These are phyloP conservation scores for Prinsepia uniflora DNA, from an alignment of 306 rosid genomes.

Conservation along the genomic window DNA sequence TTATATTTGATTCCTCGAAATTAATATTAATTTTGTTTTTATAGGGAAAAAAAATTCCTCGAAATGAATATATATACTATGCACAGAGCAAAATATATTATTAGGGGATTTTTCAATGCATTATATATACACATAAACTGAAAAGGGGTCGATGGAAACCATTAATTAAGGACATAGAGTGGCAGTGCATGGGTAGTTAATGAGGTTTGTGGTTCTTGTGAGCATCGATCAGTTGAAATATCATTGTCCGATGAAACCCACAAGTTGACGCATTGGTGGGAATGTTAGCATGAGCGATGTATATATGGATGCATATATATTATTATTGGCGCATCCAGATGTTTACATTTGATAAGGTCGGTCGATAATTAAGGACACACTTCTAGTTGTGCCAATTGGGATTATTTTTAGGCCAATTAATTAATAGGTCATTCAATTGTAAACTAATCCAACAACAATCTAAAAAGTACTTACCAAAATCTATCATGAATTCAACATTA, in stretches of 20 bases:
- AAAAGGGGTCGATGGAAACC: background rate
- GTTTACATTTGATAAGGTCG: background rate
- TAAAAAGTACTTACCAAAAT: too few relatives aligned
- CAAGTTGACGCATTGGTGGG: background rate
- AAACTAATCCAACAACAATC: too few relatives aligned
- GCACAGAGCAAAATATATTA: too few relatives aligned
- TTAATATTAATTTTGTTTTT: too few relatives aligned
- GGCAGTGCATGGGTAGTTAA: background rate
- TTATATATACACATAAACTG: too few relatives aligned
- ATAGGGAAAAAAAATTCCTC: too few relatives aligned
- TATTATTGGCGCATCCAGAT: background rate
- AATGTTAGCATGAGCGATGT: background rate
- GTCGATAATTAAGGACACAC: constrained; percentile 1
- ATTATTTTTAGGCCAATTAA: too few relatives aligned
- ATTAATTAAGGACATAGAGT: background rate
- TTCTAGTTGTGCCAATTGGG: background rate
- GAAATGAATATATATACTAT: too few relatives aligned
- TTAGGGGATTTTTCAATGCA: background rate
- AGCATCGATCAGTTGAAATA: constrained; percentile 6
- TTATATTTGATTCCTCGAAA: background rate
- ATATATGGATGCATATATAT: background rate
- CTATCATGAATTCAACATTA: too few relatives aligned
- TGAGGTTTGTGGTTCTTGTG: background rate
- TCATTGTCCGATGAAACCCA: constrained; percentile 4
- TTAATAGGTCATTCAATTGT: too few relatives aligned